Evolutionary conservation across 805 yeast species (phyloP).

Genomic region (Candida maris): DNA sequence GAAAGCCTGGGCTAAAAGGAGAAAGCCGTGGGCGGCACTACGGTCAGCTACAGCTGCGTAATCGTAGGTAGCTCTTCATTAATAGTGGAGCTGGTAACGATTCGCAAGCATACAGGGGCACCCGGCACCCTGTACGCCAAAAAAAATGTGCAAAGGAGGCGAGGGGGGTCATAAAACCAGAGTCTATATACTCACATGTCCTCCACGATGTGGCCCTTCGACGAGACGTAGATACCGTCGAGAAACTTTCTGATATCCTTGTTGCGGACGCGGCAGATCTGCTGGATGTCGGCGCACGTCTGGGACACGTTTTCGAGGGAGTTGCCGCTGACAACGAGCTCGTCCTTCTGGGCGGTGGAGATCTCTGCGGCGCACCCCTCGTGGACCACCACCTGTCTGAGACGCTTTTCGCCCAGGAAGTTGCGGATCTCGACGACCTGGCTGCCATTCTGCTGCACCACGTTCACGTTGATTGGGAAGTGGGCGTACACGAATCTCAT

Average conservation of each 20-base stretch:
- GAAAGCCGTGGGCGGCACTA: too few species aligned
- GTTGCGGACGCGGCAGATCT: conserved; percentile 97
- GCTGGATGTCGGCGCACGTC: conserved; percentile 97
- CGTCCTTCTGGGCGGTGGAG: conserved; percentile 88
- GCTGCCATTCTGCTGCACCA: conserved; percentile 72
- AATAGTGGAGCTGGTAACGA: conserved; percentile 31
- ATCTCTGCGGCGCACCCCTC: conserved; percentile 87
- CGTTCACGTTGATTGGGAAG: conserved; percentile 99
- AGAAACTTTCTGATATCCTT: conserved; percentile 99
- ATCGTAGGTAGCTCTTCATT: conserved; percentile 33
- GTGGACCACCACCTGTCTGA: conserved; percentile 78
- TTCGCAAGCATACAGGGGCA: conserved; percentile 30
- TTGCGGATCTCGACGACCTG: conserved; percentile 93
- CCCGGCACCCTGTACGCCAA: conserved; percentile 21
- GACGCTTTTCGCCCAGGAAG: conserved; percentile 98
- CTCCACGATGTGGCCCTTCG: conserved; percentile 81
- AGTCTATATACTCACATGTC: conserved; percentile 12
- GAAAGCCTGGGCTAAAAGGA: background rate
- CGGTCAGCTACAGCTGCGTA: conserved; percentile 26
- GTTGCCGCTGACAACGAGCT: conserved; percentile 89
- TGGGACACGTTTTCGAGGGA: conserved; percentile 96
- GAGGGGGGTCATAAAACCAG: conserved; percentile 7
- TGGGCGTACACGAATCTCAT: conserved; percentile 99
- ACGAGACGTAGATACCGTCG: conserved; percentile 99
- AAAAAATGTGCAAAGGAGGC: conserved; percentile 7